Percentiles rank a stretch among this genome's conserved stretches.
These are phyloP conservation scores for Chlamydomonas incerta DNA, from an alignment of 139 green algal species.

Conservation along the genomic window DNA sequence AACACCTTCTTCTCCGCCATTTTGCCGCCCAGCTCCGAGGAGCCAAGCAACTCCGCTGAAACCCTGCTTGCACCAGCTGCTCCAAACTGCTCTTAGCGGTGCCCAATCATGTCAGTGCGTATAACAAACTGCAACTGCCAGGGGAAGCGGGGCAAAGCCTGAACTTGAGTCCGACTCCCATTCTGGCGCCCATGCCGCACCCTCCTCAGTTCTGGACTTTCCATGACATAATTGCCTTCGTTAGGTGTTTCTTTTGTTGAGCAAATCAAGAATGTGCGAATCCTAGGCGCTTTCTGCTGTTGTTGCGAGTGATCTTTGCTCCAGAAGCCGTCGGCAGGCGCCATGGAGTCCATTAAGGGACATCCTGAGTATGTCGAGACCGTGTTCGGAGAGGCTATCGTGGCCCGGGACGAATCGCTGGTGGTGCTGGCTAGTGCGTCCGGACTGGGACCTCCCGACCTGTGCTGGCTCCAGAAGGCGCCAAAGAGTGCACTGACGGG, in stretches of 20 bases:
- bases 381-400: conserved; percentile 63
- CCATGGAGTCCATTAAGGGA: conserved; percentile 60
- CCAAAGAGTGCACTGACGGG: conserved; percentile 29
- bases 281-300: no score
- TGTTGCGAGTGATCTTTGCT: no score
- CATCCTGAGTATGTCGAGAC: conserved; percentile 58
- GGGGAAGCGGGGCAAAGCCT: no score
- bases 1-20: conserved; percentile 19
- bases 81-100: neutral
- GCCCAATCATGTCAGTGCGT: no score
- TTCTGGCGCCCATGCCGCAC: no score
- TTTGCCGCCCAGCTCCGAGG: neutral
- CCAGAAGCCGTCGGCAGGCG: no score
- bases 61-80: neutral
- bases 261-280: no score
- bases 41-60: neutral
- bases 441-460: conserved; percentile 70
- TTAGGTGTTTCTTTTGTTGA: no score
- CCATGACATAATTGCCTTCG: no score
- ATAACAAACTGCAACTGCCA: no score
- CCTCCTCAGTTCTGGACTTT: no score
- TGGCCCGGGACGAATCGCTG: conserved; percentile 56
- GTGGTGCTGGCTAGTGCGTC: conserved; percentile 18
- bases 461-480: conserved; percentile 73
- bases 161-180: no score